phyloP scores from a whole-genome alignment of 106 monocot genomes.

The Phalaenopsis equestris region DNA sequence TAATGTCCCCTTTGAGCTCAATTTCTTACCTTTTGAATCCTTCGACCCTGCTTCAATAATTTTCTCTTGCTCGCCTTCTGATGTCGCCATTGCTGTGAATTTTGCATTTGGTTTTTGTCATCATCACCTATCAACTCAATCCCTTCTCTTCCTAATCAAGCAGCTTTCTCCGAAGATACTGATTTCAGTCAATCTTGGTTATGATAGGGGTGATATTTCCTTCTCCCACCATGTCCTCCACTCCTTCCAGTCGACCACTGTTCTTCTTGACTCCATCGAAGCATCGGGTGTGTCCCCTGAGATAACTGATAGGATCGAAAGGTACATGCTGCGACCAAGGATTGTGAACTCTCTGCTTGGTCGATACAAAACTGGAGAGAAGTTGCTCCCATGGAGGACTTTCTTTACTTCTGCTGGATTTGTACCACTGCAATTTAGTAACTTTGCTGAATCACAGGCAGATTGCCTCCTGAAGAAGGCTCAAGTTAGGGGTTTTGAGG shows the following conservation, averaged over 20 bases:
- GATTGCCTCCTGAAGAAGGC: conserved; percentile 81
- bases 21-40: conserved; percentile 44
- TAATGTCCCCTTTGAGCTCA: conserved; percentile 68
- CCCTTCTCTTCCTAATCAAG: conserved; percentile 57
- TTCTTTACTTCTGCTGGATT: conserved; percentile 57
- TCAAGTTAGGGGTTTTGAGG: conserved; percentile 69
- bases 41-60: conserved; percentile 47
- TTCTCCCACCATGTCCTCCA: conserved; percentile 67
- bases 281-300: conserved; percentile 52
- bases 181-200: conserved; percentile 59
- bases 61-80: conserved; percentile 4
- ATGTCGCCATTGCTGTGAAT: conserved; percentile 71
- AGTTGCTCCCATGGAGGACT: conserved; percentile 47
- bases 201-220: conserved; percentile 53
- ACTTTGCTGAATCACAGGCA: conserved; percentile 75
- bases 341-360: conserved; percentile 48
- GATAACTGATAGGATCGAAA: conserved; percentile 54
- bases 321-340: conserved; percentile 62
- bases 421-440: conserved; percentile 62
- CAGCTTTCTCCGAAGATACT: conserved; percentile 72
- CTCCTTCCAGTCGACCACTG: conserved; percentile 41
- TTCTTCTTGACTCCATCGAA: conserved; percentile 84
- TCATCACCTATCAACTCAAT: conserved; percentile 15
- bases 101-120: conserved; percentile 36
- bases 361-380: conserved; percentile 23